Evolutionary conservation across 179 eudicot species (phyloP).

Genomic region (Beta lomatogona): DNA sequence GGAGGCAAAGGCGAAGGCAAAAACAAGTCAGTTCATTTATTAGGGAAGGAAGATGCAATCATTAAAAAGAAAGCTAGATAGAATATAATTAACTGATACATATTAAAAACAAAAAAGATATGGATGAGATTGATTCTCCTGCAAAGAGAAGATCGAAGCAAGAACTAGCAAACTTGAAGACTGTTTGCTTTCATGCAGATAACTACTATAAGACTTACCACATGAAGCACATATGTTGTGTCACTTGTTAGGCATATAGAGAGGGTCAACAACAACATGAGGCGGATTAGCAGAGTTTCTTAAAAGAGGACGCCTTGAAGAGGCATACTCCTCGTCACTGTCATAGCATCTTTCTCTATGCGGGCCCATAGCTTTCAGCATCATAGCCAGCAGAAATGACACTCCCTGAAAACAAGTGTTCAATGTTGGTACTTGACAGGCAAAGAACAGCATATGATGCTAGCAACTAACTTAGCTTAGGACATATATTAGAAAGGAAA

Average conservation of each 20-base stretch:
- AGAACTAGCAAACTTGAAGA: background rate
- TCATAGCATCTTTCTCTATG: constrained; percentile 61
- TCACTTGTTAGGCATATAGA: constrained; percentile 31
- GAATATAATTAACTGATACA: background rate
- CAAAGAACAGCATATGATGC: background rate
- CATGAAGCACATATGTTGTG: background rate
- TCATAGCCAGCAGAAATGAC: constrained; percentile 65
- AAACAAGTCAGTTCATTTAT: background rate
- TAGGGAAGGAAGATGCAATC: background rate
- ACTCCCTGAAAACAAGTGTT: constrained; percentile 50
- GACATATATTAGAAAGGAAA: too few relatives aligned
- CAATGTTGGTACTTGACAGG: constrained; percentile 8
- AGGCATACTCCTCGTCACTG: constrained; percentile 74
- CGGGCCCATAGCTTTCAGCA: constrained; percentile 77
- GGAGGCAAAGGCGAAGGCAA: background rate
- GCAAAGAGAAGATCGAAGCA: background rate
- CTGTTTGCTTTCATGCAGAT: background rate
- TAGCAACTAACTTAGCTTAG: too few relatives aligned
- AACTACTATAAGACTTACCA: constrained; percentile 6
- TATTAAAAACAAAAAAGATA: background rate
- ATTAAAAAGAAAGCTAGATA: background rate
- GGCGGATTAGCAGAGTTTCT: constrained; percentile 52
- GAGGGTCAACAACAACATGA: constrained; percentile 47
- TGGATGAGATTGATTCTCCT: background rate
- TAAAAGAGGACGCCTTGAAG: constrained; percentile 68